These are phyloP conservation scores for Cubamyces lactineus DNA, from an alignment of 768 basidiomycete genomes.

Conservation along the genomic window DNA sequence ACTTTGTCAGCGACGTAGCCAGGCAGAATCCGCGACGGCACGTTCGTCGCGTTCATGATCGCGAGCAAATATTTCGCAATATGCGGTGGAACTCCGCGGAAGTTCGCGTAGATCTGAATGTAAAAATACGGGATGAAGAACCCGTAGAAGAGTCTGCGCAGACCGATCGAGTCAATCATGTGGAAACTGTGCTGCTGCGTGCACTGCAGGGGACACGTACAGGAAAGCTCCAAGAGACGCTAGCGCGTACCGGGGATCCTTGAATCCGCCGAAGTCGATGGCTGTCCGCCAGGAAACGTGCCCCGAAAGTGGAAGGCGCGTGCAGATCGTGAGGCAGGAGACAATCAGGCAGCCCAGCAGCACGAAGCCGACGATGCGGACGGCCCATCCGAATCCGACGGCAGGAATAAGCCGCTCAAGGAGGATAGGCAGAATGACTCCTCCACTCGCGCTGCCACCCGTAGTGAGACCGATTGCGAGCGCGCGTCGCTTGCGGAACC, in stretches of 20 bases:
- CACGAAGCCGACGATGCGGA: constrained; percentile 35
- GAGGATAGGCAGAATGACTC: constrained; percentile 54
- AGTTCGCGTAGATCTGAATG: constrained; percentile 36
- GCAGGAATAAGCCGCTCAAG: constrained; percentile 46
- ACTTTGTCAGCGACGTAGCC: constrained; percentile 36
- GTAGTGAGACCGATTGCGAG: constrained; percentile 43
- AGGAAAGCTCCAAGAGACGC: constrained; percentile 28
- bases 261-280: constrained; percentile 35
- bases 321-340: constrained; percentile 33
- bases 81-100: constrained; percentile 29
- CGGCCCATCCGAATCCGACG: constrained; percentile 37
- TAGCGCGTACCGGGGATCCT: constrained; percentile 29
- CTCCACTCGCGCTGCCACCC: constrained; percentile 48
- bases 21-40: constrained; percentile 36
- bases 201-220: constrained; percentile 15
- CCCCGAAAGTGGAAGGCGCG: constrained; percentile 33
- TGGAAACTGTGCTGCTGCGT: neutral
- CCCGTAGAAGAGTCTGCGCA: constrained; percentile 34
- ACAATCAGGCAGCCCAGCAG: constrained; percentile 31
- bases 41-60: constrained; percentile 37
- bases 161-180: neutral
- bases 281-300: constrained; percentile 28
- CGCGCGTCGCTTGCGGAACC: constrained; percentile 40
- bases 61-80: constrained; percentile 35
- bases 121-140: constrained; percentile 41